phyloP scores from a whole-genome alignment of 805 yeast genomes.

The Kodamaea jinghongensis region DNA sequence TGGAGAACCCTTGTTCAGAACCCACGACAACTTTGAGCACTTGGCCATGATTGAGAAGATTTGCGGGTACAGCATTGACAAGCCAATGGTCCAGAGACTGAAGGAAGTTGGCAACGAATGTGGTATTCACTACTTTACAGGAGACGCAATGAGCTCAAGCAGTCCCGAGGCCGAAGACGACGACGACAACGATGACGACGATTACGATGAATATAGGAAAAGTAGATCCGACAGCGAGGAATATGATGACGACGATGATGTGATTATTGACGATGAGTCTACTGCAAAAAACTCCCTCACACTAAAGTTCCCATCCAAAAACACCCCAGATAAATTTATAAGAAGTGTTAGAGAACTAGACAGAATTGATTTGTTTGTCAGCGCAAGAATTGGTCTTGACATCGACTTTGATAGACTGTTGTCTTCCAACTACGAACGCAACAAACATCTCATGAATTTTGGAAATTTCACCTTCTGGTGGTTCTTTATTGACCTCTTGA shows the following conservation, averaged over 20 bases:
- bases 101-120: constrained; percentile 39
- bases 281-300: constrained; percentile 23
- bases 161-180: constrained; percentile 3
- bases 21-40: constrained; percentile 93
- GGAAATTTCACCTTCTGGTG: constrained; percentile 82
- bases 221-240: constrained; percentile 31
- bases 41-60: constrained; percentile 91
- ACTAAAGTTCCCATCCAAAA: constrained; percentile 37
- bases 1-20: constrained; percentile 92
- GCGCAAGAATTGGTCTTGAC: constrained; percentile 38
- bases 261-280: constrained; percentile 31
- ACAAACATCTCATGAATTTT: constrained; percentile 43
- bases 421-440: constrained; percentile 36
- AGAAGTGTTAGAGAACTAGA: constrained; percentile 39
- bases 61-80: constrained; percentile 53
- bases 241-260: constrained; percentile 23
- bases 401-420: constrained; percentile 39
- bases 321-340: constrained; percentile 39
- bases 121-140: constrained; percentile 38
- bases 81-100: constrained; percentile 33
- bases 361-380: constrained; percentile 44
- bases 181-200: constrained; percentile 12
- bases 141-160: constrained; percentile 13
- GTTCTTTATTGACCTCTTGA: constrained; percentile 52
- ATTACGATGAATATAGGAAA: constrained; percentile 16